A percentile compares a stretch with the other conserved stretches of the same genome.
phyloP scores from a whole-genome alignment of 2,329 filamentous ascomycete species.

The Diaporthe citriasiana region DNA sequence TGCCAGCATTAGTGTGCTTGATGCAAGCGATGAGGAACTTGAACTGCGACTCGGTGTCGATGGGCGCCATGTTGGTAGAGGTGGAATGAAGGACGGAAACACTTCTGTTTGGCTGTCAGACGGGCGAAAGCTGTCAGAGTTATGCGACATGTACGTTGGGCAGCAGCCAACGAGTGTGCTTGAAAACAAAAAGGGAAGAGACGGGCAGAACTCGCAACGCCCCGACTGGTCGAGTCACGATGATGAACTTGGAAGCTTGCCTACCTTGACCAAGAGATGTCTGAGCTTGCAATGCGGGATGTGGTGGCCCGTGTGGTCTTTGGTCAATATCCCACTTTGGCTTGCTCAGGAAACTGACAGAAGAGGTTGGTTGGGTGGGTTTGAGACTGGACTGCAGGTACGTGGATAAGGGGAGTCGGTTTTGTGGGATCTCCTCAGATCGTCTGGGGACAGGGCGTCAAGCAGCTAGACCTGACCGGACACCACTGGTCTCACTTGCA shows the following conservation, averaged over 20 bases:
- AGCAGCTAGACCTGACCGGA: not conserved
- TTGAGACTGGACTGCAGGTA: not conserved
- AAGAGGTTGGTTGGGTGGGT: not conserved
- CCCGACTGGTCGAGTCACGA: too few species aligned
- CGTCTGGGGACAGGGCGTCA: not conserved
- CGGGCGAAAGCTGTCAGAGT: conserved; percentile 25
- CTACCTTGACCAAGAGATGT: not conserved
- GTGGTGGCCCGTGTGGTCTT: not conserved
- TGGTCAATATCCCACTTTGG: not conserved
- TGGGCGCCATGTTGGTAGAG: conserved; percentile 62
- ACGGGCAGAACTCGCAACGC: too few species aligned
- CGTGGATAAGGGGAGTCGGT: not conserved
- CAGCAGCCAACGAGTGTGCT: not conserved
- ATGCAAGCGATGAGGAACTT: conserved; percentile 78
- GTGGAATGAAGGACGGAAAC: conserved; percentile 29
- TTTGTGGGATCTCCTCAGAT: not conserved
- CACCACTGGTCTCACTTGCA: not conserved
- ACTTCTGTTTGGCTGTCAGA: conserved; percentile 31
- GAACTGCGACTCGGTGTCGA: conserved; percentile 69
- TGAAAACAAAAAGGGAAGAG: not conserved
- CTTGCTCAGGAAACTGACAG: not conserved
- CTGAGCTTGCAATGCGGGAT: not conserved
- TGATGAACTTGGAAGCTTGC: not conserved
- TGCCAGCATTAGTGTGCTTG: conserved; percentile 70
- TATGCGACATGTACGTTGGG: not conserved